Conservation (phyloP, 2,329 filamentous ascomycete species). For the Tolypocladium tundrense region DNA sequence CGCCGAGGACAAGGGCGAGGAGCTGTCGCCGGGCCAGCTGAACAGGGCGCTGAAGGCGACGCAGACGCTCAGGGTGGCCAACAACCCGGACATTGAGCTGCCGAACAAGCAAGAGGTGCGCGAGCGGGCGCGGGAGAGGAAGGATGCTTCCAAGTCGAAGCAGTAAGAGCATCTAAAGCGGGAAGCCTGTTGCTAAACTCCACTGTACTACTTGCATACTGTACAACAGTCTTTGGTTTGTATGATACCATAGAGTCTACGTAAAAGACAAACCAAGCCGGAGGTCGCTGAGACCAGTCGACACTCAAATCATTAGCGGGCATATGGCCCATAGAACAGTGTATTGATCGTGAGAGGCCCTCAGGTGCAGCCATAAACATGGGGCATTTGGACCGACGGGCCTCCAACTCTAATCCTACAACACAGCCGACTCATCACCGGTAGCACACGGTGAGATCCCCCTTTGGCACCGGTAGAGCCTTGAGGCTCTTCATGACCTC, state of each 20-base stretch:
- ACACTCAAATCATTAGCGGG: neutral
- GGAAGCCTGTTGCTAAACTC: neutral
- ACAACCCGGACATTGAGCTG: conserved; percentile 30
- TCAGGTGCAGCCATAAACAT: neutral
- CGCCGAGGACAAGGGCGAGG: conserved; percentile 19
- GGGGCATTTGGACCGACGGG: neutral
- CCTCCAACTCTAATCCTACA: neutral
- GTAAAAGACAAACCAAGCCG: neutral
- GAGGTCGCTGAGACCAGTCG: neutral
- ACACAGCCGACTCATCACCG: conserved; percentile 20
- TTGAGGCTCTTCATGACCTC: conserved; percentile 62
- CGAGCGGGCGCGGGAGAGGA: conserved; percentile 9
- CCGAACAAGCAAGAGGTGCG: conserved; percentile 24
- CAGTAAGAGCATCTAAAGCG: neutral
- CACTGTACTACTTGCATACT: neutral
- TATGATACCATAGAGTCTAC: neutral
- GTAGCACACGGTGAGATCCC: conserved; percentile 45
- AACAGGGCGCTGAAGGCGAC: conserved; percentile 17
- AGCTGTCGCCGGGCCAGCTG: conserved; percentile 14
- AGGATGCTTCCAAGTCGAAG: neutral
- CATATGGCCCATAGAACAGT: neutral
- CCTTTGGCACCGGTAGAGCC: conserved; percentile 39
- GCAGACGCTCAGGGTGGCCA: conserved; percentile 20
- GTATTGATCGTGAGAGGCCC: neutral
- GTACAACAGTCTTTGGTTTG: neutral